Conservation (phyloP, 352 stramenopile genomes). For the Globisporangium sylvaticum region DNA sequence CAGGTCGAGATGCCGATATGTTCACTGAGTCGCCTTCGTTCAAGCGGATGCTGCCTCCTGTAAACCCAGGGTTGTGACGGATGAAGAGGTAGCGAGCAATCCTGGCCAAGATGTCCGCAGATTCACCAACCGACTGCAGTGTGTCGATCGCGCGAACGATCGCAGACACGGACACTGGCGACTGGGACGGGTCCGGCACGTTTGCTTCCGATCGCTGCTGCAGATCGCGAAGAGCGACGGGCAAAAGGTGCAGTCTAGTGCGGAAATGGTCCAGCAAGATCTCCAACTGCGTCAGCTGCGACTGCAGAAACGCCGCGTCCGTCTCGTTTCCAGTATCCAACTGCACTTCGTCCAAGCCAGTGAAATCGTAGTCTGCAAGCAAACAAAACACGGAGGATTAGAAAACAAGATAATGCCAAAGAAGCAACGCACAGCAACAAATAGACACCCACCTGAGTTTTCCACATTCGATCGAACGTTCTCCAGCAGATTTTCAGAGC, state of each 20-base stretch:
- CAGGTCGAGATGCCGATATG: neutral
- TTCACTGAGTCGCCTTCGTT: conserved; percentile 6
- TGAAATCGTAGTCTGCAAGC: conserved; percentile 25
- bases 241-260: conserved; percentile 40
- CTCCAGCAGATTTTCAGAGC: conserved; percentile 30
- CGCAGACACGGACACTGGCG: conserved; percentile 12
- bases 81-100: conserved; percentile 51
- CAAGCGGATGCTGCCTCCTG: conserved; percentile 4
- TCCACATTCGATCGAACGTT: conserved; percentile 41
- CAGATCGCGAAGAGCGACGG: conserved; percentile 39
- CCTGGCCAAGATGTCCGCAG: conserved; percentile 40
- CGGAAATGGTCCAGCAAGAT: conserved; percentile 45
- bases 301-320: conserved; percentile 34
- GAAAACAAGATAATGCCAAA: too few relatives aligned
- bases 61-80: conserved; percentile 24
- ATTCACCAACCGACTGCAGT: conserved; percentile 51
- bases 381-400: too few relatives aligned
- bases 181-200: neutral
- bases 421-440: too few relatives aligned
- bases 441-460: conserved; percentile 31
- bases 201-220: conserved; percentile 7
- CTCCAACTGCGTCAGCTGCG: conserved; percentile 47
- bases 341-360: conserved; percentile 9
- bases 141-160: conserved; percentile 50
- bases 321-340: conserved; percentile 14